A percentile compares a stretch with the other conserved stretches of the same genome.
These are phyloP conservation scores for Obelidium mucronatum DNA, from an alignment of 192 early-diverging fungal species.

Conservation along the genomic window DNA sequence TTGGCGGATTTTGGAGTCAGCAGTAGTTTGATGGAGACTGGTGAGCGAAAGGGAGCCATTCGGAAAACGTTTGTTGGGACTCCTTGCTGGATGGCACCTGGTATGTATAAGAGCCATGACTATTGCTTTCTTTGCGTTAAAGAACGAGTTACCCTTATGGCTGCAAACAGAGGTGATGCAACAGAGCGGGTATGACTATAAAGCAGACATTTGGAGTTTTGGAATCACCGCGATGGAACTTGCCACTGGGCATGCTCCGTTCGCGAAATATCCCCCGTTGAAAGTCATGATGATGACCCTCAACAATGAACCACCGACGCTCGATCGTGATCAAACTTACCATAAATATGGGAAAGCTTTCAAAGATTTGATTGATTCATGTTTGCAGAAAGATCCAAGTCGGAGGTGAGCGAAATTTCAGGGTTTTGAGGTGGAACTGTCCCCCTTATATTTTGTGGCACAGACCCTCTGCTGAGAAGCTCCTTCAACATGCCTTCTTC, in stretches of 20 bases:
- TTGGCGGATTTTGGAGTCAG: constrained; percentile 71
- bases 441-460: background rate
- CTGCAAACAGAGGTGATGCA: constrained; percentile 85
- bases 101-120: constrained; percentile 18
- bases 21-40: constrained; percentile 57
- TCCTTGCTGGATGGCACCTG: constrained; percentile 62
- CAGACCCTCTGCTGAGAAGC: constrained; percentile 81
- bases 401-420: constrained; percentile 53
- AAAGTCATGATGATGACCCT: constrained; percentile 92
- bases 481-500: constrained; percentile 81
- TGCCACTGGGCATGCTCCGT: constrained; percentile 87
- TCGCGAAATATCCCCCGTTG: constrained; percentile 86
- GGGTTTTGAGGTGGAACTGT: background rate
- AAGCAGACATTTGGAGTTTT: constrained; percentile 93
- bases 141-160: constrained; percentile 53
- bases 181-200: constrained; percentile 86
- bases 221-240: constrained; percentile 88
- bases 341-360: constrained; percentile 80
- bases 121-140: background rate
- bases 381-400: constrained; percentile 80
- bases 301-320: constrained; percentile 84
- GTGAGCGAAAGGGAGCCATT: constrained; percentile 57
- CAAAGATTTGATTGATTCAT: constrained; percentile 87
- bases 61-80: constrained; percentile 71
- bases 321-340: constrained; percentile 75